Conservation (phyloP, 768 basidiomycete species). For the Ephemerocybe angulata region DNA sequence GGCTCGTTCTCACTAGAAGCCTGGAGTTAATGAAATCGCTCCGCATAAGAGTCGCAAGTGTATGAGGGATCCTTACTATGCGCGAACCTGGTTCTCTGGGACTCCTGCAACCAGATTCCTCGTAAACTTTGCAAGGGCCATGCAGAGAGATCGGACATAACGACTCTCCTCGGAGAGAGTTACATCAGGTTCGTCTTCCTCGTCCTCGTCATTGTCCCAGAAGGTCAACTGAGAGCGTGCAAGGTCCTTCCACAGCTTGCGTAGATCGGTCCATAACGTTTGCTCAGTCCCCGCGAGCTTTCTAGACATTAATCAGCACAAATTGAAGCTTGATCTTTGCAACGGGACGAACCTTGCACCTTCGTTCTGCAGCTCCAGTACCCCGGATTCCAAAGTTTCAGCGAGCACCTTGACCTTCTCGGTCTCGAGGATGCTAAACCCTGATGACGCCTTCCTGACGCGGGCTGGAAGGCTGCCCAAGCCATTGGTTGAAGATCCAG, state of each 20-base stretch:
- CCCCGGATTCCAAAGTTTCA: conserved; percentile 44
- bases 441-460: conserved; percentile 41
- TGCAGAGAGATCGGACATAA: conserved; percentile 38
- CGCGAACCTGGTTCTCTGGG: conserved; percentile 63
- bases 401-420: conserved; percentile 30
- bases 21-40: conserved; percentile 4
- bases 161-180: conserved; percentile 27
- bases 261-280: conserved; percentile 53
- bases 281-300: conserved; percentile 36
- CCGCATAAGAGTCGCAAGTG: conserved; percentile 3
- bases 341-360: conserved; percentile 30
- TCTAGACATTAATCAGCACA: conserved; percentile 15
- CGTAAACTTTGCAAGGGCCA: conserved; percentile 69
- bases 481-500: conserved; percentile 11
- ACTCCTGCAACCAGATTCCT: conserved; percentile 81
- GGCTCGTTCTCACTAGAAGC: conserved; percentile 65
- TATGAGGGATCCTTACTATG: conserved; percentile 54
- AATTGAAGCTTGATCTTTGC: background rate
- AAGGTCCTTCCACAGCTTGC: conserved; percentile 54
- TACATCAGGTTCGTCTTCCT: conserved; percentile 32
- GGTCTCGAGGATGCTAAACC: conserved; percentile 37
- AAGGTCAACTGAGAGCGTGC: conserved; percentile 47
- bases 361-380: conserved; percentile 48
- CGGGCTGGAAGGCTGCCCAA: conserved; percentile 17
- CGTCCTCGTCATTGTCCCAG: conserved; percentile 46